Percentiles rank a stretch among this genome's conserved stretches.
Evolutionary conservation across 768 basidiomycete genomes (phyloP).

Genomic region (Tricholoma terreum): DNA sequence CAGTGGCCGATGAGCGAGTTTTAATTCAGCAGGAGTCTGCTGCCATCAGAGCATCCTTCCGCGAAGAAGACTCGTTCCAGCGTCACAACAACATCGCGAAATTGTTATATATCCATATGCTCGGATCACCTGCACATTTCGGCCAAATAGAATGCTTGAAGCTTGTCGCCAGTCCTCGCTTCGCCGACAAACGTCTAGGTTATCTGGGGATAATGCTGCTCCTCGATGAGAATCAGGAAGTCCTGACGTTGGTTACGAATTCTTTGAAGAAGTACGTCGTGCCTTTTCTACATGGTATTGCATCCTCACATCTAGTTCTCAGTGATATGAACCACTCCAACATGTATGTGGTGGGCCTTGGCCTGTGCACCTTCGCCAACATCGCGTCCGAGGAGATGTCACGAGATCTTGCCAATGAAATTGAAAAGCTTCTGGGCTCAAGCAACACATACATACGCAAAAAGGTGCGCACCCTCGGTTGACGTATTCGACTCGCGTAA

Average conservation of each 20-base stretch:
- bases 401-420: slow-evolving; percentile 94
- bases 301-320: background rate
- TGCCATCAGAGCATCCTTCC: slow-evolving; percentile 93
- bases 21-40: slow-evolving; percentile 98
- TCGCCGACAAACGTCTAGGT: slow-evolving; percentile 93
- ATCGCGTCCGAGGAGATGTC: slow-evolving; percentile 99
- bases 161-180: slow-evolving; percentile 91
- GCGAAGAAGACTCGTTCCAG: slow-evolving; percentile 93
- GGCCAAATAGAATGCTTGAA: slow-evolving; percentile 98
- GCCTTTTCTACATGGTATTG: background rate
- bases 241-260: slow-evolving; percentile 95
- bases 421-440: slow-evolving; percentile 94
- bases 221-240: slow-evolving; percentile 96
- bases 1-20: slow-evolving; percentile 95
- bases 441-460: slow-evolving; percentile 99
- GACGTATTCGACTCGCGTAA: background rate
- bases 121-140: slow-evolving; percentile 97
- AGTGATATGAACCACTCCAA: slow-evolving; percentile 99
- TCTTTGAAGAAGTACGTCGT: slow-evolving; percentile 89
- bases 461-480: slow-evolving; percentile 64
- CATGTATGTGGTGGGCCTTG: slow-evolving; percentile 97
- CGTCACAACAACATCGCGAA: slow-evolving; percentile 98
- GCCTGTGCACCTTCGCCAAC: slow-evolving; percentile 97
- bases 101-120: slow-evolving; percentile 97
- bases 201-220: slow-evolving; percentile 98